These are phyloP conservation scores for Acephala macrosclerotiorum DNA, from an alignment of 2,329 filamentous ascomycete species.

Conservation along the genomic window DNA sequence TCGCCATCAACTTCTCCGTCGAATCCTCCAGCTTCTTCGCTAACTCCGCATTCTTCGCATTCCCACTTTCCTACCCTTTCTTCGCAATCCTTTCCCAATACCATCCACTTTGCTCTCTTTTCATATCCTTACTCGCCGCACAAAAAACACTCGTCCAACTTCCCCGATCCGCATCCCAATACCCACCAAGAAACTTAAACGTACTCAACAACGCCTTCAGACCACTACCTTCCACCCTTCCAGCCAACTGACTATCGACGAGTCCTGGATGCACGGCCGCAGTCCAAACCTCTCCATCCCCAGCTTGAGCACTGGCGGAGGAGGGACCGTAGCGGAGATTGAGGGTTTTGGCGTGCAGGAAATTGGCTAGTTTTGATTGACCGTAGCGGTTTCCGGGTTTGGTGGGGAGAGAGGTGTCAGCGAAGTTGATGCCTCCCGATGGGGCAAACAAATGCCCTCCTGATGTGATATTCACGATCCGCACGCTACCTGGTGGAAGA, in stretches of 20 bases:
- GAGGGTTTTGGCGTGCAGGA: constrained; percentile 49
- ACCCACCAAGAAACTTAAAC: constrained; percentile 28
- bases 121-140: constrained; percentile 48
- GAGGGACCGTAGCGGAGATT: constrained; percentile 45
- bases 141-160: constrained; percentile 43
- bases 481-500: constrained; percentile 30
- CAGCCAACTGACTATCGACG: constrained; percentile 36
- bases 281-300: constrained; percentile 48
- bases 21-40: constrained; percentile 46
- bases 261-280: constrained; percentile 49
- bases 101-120: constrained; percentile 45
- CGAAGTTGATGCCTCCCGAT: constrained; percentile 33
- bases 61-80: constrained; percentile 44
- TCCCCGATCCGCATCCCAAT: constrained; percentile 41
- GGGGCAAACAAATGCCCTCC: constrained; percentile 29
- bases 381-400: constrained; percentile 50
- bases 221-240: constrained; percentile 17
- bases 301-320: constrained; percentile 37
- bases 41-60: constrained; percentile 46
- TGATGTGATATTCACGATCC: constrained; percentile 34
- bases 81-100: constrained; percentile 47
- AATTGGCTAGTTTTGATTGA: constrained; percentile 54
- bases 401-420: constrained; percentile 38
- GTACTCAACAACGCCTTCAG: constrained; percentile 20
- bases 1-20: constrained; percentile 45